Base-by-base conservation (phyloP, 352 stramenopile species). In the Globisporangium paddicum region DNA sequence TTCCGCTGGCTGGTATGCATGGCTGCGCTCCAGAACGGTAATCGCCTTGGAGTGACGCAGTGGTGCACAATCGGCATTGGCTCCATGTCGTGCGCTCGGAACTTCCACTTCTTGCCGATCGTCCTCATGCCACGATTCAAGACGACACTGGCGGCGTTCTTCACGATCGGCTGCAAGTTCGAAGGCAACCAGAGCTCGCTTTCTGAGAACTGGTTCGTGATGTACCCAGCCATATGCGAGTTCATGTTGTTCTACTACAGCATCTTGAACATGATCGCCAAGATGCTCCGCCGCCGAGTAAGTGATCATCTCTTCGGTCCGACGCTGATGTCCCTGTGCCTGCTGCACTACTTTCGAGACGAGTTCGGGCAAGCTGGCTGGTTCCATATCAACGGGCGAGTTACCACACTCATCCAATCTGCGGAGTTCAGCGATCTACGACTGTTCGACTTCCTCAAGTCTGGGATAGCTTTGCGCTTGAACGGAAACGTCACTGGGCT, bases 1-100 rank as follows among this genome's bases (percentile, higher is more conserved):
- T 16, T 69, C 13, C 71, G 71, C 8, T 79, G 71, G 71, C 38
- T 67, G 2, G 51, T 67, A n/a, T 66, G 51, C 10, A 60, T 76
- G 50, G 37, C 60, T 14, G 66, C 64, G 0, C 45, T 72, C 3
- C 62, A 68, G 14, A 60, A 66, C 5, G 50, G 37, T 11, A 48
- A 54, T 41, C 44, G 49, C 26, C 38, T 41, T 16, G 53, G 52
- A 13, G 26, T 49, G 18, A 59, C 53, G 25, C 23, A 35, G n/a
- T 61, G 32, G 60, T 44, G 47, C 19, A 67, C 23, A 3, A 54
- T 61, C 18, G 50, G 61, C 1, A 62, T 69, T 25, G 62, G 62
- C n/a, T 53, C 49, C 11, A 45, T 72, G 11, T 49, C 62, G 11
- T 64, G 54, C 30, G 51, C 62, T 18, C 46, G 53, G 13, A 67